Base-by-base conservation (phyloP, 306 rosid genomes). In the Citrullus colocynthis region DNA sequence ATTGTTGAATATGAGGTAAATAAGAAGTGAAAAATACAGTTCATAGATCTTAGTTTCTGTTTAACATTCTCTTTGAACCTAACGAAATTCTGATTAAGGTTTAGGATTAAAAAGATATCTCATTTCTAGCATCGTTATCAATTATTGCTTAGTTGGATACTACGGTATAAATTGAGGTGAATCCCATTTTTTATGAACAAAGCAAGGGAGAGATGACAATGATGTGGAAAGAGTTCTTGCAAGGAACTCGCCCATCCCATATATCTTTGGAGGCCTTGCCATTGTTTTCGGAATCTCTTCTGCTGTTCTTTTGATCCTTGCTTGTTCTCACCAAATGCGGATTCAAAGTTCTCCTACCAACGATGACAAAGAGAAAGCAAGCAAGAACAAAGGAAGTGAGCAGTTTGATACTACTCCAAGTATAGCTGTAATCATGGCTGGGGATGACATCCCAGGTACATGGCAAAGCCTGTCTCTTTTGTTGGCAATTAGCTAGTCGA, bases 381-480 rank as follows among this genome's bases (percentile, higher is more conserved):
- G 28, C 44, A 36, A 34, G 2, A 52, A 49, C 13, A 49, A 8
- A 9, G 63, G 77, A 60, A 52, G 48, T 15, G 59, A 74, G 48
- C 45, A 74, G 30, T 36, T 32, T 17, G 63, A 52, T 32, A 42
- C 60, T 34, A 39, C 62, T 54, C 78, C 24, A 49, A 54, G 48
- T 24, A 28, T 74, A 74, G 44, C 60, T 51, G 61, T 73, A 49
- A 74, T 74, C 30, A 74, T 74, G 78, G 45, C 78, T 74, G 78
- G 78, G 44, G 78, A 52, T 74, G 78, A 54, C 78, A 30, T 52
- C 78, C 78, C 49, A 74, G 63, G 63, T 74, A 74, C 63, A 74
- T 52, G 78, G 78, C 78, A 74, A 51, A 74, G 63, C 78, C 78
- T 18, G 62, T 74, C 78, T 49, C 78, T 74, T 74, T 74, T 73